Evolutionary conservation across 129 eudicot genomes (phyloP), one percentile per base, ranked within the genome.

Genomic region (Dittrichia graveolens): DNA sequence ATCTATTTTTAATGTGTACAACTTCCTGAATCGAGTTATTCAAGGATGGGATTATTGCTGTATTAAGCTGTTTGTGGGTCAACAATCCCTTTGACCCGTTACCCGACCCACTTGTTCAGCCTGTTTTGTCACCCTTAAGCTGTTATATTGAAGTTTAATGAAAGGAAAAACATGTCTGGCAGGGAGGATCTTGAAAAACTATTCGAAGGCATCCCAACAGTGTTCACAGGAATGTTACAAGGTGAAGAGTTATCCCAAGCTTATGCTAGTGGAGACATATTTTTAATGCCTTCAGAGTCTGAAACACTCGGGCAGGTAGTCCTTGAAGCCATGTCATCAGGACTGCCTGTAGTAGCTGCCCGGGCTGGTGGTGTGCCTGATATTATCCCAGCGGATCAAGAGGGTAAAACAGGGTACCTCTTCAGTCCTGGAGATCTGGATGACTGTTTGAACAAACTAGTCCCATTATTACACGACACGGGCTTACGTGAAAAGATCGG

Each of bases 191-290:
- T 94, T 35, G 98, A 94, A 80, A 84, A 81, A 47, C 63, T 94
- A 83, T 94, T 94, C 19, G 58, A 74, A 19, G 97, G 89, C 75
- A 84, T 87, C 91, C 96, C 98, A 40, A 97, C 97, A 14, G 91
- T 90, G 53, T 94, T 94, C 86, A 94, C 92, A 2, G 98, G 98
- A 35, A 94, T 79, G 89, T 77, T 94, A 75, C 83, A 67, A 42
- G 98, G 98, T 0, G 98, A 94, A 63, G 98, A 94, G 76, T 91
- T 94, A 60, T 94, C 98, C 3, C 91, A 94, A 79, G 96, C 98
- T 43, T 94, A 90, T 12, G 97, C 98, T 3, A 94, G 98, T 50
- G 98, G 98, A 66, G 98, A 94, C 65, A 78, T 94, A 35, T 94
- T 94, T 66, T 72, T 94, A 61, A 94, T 88, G 95, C 98, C 98